Evolutionary conservation across 2,329 filamentous ascomycete genomes (phyloP), one percentile per base, ranked within the genome.

Genomic region (Epichloe baconii): DNA sequence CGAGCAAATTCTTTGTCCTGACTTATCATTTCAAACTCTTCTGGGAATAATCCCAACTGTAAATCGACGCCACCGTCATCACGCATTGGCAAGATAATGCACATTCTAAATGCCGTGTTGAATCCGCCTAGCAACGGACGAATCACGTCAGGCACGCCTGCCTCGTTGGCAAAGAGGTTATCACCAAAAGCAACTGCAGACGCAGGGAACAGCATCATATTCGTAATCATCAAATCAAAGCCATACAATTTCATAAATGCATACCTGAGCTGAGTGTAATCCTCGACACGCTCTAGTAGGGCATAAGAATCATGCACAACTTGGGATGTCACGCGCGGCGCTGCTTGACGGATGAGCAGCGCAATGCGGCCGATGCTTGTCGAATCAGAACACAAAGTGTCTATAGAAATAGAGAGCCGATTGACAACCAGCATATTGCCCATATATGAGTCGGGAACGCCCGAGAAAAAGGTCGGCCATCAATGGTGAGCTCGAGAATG

Each of bases 401-500:
- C 54, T 1, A 64, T 48, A 0, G 55, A 51, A 52, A 66, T 58
- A 19, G 37, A 55, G 2, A 57, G 55, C 15, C 60, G 61, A 46
- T 58, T 65, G 41, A 63, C 48, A n/a, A 66, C 55, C 12, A 64
- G 51, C 3, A 60, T 40, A 17, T 55, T 63, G 12, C 62, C 62
- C 52, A 64, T 63, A 47, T 63, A 66, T 0, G 59, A 59, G 4
- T 57, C 53, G 2, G 63, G 64, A 0, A 66, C 54, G 5, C 55
- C 47, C 2, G 59, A 58, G 4, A 60, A 63, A 65, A 66, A 66
- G 62, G 61, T 0, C 63, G 61, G 0, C 58, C 60, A 21, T 66
- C 66, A 1, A 60, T 66, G 2, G 65, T 61, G 4, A 65, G 47
- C 40, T 70, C 67, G 5, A 70, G 55, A 38, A 67, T 64, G 1